These are phyloP conservation scores for Pseudocercospora vitis DNA, from an alignment of 2,329 filamentous ascomycete species.

Conservation along the genomic window DNA sequence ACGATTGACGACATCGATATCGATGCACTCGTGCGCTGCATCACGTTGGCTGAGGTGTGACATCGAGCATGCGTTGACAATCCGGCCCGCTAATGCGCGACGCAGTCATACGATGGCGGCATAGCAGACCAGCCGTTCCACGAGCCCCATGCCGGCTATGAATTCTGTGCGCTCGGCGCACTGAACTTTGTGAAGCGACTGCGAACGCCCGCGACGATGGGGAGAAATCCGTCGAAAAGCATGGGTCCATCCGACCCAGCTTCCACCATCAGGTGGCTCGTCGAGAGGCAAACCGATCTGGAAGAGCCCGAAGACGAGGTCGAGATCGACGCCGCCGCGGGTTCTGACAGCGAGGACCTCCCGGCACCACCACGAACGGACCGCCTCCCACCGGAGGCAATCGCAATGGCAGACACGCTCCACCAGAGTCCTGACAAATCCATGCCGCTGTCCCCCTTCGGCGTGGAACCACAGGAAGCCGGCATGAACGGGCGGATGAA, in stretches of 20 bases:
- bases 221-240: slow-evolving; percentile 14
- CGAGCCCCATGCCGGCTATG: slow-evolving; percentile 87
- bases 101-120: slow-evolving; percentile 78
- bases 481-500: slow-evolving; percentile 90
- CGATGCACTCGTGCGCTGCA: slow-evolving; percentile 66
- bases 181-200: slow-evolving; percentile 72
- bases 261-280: slow-evolving; percentile 48
- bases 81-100: slow-evolving; percentile 38
- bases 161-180: slow-evolving; percentile 81
- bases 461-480: slow-evolving; percentile 37
- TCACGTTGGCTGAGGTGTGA: slow-evolving; percentile 59
- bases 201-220: slow-evolving; percentile 7
- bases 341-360: not conserved
- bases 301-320: slow-evolving; percentile 41
- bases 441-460: slow-evolving; percentile 18
- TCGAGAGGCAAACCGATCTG: slow-evolving; percentile 46
- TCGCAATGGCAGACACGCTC: slow-evolving; percentile 9
- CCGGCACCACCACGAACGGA: no score
- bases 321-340: not conserved
- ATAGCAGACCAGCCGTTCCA: slow-evolving; percentile 75
- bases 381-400: no score
- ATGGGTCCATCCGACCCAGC: slow-evolving; percentile 41
- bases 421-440: slow-evolving; percentile 32
- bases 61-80: slow-evolving; percentile 10
- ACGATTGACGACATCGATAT: slow-evolving; percentile 73